Percentiles rank a stretch among this genome's conserved stretches.
Evolutionary conservation across 352 stramenopile species (phyloP).

Genomic region (Globisporangium nagaii): DNA sequence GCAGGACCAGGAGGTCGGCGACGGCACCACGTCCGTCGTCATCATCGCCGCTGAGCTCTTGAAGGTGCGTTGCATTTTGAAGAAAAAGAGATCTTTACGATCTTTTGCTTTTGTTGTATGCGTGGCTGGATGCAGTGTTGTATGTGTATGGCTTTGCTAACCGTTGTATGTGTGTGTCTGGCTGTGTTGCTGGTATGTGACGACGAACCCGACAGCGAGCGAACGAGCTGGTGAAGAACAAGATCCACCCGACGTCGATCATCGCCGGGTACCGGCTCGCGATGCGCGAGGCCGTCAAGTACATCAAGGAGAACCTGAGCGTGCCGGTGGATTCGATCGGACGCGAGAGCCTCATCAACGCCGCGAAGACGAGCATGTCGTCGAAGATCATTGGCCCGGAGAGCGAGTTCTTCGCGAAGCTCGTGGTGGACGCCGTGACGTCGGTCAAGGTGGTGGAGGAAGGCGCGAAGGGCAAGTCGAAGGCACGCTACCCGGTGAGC

Average conservation of each 20-base stretch:
- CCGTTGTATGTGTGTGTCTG: not conserved
- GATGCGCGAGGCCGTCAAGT: slow-evolving; percentile 98
- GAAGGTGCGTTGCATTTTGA: slow-evolving; percentile 55
- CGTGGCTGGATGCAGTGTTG: too few species aligned
- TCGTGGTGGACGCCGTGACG: slow-evolving; percentile 97
- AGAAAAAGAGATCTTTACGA: slow-evolving; percentile 4
- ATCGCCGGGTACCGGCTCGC: slow-evolving; percentile 98
- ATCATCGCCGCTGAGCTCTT: slow-evolving; percentile 99
- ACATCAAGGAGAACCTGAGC: slow-evolving; percentile 98
- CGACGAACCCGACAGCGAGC: slow-evolving; percentile 67
- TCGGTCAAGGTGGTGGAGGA: slow-evolving; percentile 93
- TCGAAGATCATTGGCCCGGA: slow-evolving; percentile 99
- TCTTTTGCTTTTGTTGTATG: slow-evolving; percentile 14
- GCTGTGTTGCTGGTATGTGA: not conserved
- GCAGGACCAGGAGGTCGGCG: slow-evolving; percentile 99
- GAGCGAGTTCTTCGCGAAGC: slow-evolving; percentile 95
- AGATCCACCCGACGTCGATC: slow-evolving; percentile 99
- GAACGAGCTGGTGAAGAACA: slow-evolving; percentile 97
- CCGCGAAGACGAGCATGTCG: slow-evolving; percentile 98
- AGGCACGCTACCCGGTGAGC: slow-evolving; percentile 94
- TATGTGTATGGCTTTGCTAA: not conserved
- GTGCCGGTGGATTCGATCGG: slow-evolving; percentile 93
- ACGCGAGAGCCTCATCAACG: slow-evolving; percentile 94
- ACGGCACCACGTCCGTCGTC: slow-evolving; percentile 99
- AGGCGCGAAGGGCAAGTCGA: slow-evolving; percentile 72